Conservation (phyloP, 2,329 filamentous ascomycete species). For the Colletotrichum endophyticum region DNA sequence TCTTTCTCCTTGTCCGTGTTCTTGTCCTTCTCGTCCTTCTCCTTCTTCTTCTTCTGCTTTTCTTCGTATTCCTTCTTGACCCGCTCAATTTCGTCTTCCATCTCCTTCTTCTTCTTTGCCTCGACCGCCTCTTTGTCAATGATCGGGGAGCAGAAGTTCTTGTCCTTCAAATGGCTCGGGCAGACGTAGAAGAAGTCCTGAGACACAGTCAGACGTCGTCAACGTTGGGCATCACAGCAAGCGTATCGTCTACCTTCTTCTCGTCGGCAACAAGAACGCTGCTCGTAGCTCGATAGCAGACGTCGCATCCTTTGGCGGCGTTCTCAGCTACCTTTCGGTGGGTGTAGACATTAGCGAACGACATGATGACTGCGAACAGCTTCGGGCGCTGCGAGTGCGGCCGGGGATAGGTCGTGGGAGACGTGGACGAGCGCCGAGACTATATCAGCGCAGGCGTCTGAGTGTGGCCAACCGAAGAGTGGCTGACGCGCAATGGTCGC, state of each 20-base stretch:
- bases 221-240: neutral
- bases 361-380: conserved; percentile 36
- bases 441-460: too few relatives aligned
- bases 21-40: conserved; percentile 67
- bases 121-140: conserved; percentile 71
- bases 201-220: neutral
- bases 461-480: neutral
- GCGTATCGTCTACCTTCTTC: conserved; percentile 69
- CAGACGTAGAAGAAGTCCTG: conserved; percentile 94
- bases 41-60: conserved; percentile 70
- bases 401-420: neutral
- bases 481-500: neutral
- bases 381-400: neutral
- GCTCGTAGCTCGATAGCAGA: conserved; percentile 88
- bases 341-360: conserved; percentile 80
- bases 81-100: conserved; percentile 67
- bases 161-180: conserved; percentile 80
- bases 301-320: conserved; percentile 83
- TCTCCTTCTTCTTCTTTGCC: conserved; percentile 68
- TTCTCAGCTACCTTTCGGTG: conserved; percentile 86
- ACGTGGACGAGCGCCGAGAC: neutral
- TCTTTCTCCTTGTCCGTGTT: conserved; percentile 51
- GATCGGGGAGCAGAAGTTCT: conserved; percentile 78
- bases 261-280: conserved; percentile 90
- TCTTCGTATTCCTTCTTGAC: conserved; percentile 81